Percentiles rank a stretch among this genome's conserved stretches.
These are phyloP conservation scores for Barnettozyma californica DNA, from an alignment of 805 yeast genomes.

Conservation along the genomic window DNA sequence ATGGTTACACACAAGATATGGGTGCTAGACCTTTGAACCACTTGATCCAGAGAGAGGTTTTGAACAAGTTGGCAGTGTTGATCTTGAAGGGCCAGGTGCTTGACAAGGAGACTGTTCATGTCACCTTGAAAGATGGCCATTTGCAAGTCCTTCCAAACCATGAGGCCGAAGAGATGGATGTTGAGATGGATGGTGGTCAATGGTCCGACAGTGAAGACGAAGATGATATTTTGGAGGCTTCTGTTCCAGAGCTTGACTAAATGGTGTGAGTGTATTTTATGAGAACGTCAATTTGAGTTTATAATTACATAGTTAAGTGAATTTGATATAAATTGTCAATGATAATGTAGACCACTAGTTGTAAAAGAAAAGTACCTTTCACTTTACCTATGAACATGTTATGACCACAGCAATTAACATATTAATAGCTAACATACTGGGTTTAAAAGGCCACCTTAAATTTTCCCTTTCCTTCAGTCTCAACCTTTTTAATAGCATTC, in stretches of 20 bases:
- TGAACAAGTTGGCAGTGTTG: conserved; percentile 86
- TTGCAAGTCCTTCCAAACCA: conserved; percentile 85
- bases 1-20: conserved; percentile 88
- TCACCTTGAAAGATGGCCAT: conserved; percentile 51
- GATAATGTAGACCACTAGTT: no score
- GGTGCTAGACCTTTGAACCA: conserved; percentile 97
- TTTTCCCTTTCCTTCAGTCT: conserved; percentile 1
- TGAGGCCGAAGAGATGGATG: conserved; percentile 52
- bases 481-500: conserved; percentile 42
- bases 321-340: neutral
- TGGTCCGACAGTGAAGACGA: conserved; percentile 60
- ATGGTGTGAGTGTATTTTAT: neutral
- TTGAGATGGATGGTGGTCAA: conserved; percentile 51
- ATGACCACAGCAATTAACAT: no score
- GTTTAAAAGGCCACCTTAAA: neutral
- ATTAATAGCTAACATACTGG: no score
- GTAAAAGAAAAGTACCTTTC: no score
- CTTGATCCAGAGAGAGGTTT: conserved; percentile 80
- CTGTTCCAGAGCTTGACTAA: conserved; percentile 7
- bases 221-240: conserved; percentile 32
- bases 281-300: neutral
- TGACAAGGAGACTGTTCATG: conserved; percentile 82
- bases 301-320: neutral
- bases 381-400: no score
- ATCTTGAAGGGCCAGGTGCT: conserved; percentile 79